phyloP scores from a whole-genome alignment of 371 early-diverging fungal genomes.

The Smittium culicis region DNA sequence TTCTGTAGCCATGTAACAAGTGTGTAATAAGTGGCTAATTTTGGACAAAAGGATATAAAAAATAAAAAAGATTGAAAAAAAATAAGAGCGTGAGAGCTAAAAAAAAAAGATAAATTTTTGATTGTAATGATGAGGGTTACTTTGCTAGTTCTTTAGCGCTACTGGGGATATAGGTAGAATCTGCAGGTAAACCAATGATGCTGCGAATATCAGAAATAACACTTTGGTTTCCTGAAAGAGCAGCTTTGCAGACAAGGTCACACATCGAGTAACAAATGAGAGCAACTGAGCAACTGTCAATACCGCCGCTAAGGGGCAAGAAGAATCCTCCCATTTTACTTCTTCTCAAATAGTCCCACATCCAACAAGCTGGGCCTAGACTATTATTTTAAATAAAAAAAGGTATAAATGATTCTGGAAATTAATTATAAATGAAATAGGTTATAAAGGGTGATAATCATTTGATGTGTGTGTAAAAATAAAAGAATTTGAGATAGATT shows the following conservation, averaged over 20 bases:
- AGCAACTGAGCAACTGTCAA: slow-evolving; percentile 91
- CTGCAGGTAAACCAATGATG: slow-evolving; percentile 40
- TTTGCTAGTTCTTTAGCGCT: slow-evolving; percentile 72
- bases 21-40: slow-evolving; percentile 45
- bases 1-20: slow-evolving; percentile 86
- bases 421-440: slow-evolving; percentile 2
- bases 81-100: background rate
- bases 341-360: slow-evolving; percentile 95
- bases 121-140: slow-evolving; percentile 17
- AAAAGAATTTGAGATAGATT: slow-evolving; percentile 31
- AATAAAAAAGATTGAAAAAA: background rate
- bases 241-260: slow-evolving; percentile 61
- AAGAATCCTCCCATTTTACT: slow-evolving; percentile 84
- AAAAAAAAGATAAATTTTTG: background rate
- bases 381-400: slow-evolving; percentile 6
- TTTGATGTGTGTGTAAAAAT: no score
- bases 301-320: slow-evolving; percentile 90
- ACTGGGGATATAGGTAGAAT: slow-evolving; percentile 50
- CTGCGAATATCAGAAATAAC: slow-evolving; percentile 62
- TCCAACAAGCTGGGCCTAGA: slow-evolving; percentile 93
- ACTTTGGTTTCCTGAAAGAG: slow-evolving; percentile 39
- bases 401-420: slow-evolving; percentile 17
- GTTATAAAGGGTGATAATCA: no score
- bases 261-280: slow-evolving; percentile 91
- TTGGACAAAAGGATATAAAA: background rate